Evolutionary conservation across 2,329 filamentous ascomycete genomes (phyloP), one percentile per base, ranked within the genome.

Genomic region (Clonostachys rhizophaga): DNA sequence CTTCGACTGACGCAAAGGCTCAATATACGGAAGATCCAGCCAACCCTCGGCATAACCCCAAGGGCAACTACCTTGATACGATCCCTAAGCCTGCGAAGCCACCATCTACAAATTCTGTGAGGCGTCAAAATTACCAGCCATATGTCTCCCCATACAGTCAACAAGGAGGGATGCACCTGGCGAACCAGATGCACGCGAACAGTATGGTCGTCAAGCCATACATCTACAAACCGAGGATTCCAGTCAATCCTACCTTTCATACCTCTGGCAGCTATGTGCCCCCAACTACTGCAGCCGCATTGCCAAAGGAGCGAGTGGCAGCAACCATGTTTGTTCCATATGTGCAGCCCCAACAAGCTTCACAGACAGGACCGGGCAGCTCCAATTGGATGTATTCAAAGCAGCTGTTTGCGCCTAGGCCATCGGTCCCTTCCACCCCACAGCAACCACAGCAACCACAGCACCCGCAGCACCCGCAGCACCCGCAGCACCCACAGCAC

Each of bases 1-100:
- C 79, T 17, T 97, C 92, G 18, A 96, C 92, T 7, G 92, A 97
- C 60, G 87, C 90, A 46, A 91, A 86, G 64, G 86, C 91, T 24
- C 90, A 95, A 63, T 99, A 94, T 67, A 95, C 91, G 5, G 88
- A 94, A 58, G 84, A 95, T 66, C 81, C 78, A 40, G 52, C 59
- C 9, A 74, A 66, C 12, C 75, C 67, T n/a, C 70, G 71, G 42
- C 77, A 89, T 64, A 89, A 89, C 50, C 69, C 76, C 3, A 84
- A 79, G 66, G 84, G 83, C 54, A 87, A 86, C 60, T 91, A 86
- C 64, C 65, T 91, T 60, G 85, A 89, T 42, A 84, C 85, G 3
- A 71, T 90, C 45, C 81, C 72, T 45, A 81, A 80, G 54, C 72
- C 75, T 5, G 56, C 63, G 5, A 73, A 68, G 51, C 64, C 68